phyloP scores from a whole-genome alignment of 164 flowering plant genomes.

The Nymphaea colorata region DNA sequence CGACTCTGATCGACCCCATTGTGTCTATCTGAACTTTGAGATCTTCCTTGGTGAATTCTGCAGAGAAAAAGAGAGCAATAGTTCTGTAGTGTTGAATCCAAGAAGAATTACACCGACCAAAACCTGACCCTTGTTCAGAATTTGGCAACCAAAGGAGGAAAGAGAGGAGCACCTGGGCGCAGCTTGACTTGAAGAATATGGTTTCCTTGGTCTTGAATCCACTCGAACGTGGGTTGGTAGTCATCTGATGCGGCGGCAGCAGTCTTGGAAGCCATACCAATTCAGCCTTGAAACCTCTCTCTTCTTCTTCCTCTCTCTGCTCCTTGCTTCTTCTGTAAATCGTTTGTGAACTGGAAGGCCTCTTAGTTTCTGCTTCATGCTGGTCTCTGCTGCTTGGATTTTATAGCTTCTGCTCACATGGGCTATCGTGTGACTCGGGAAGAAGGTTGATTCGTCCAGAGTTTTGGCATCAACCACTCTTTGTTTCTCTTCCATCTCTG shows the following conservation, averaged over 20 bases:
- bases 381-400: neutral
- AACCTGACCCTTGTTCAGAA: too few species aligned
- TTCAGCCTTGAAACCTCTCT: neutral
- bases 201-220: neutral
- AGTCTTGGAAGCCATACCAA: neutral
- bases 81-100: too few species aligned
- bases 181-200: neutral
- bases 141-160: neutral
- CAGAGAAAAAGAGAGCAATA: too few species aligned
- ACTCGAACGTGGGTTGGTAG: neutral
- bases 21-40: neutral
- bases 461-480: neutral
- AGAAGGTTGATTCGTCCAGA: neutral
- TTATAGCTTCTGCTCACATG: neutral
- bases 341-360: neutral
- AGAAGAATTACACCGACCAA: too few species aligned
- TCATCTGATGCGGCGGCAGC: neutral
- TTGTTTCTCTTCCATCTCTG: neutral
- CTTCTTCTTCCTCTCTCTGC: neutral
- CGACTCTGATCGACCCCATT: neutral
- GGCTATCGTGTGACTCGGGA: neutral
- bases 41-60: neutral
- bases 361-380: neutral
- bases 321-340: neutral
- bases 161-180: neutral